Percentiles rank a stretch among this genome's conserved stretches.
Conservation (phyloP, 202 grass and related monocot genomes). For the Carex arenaria region DNA sequence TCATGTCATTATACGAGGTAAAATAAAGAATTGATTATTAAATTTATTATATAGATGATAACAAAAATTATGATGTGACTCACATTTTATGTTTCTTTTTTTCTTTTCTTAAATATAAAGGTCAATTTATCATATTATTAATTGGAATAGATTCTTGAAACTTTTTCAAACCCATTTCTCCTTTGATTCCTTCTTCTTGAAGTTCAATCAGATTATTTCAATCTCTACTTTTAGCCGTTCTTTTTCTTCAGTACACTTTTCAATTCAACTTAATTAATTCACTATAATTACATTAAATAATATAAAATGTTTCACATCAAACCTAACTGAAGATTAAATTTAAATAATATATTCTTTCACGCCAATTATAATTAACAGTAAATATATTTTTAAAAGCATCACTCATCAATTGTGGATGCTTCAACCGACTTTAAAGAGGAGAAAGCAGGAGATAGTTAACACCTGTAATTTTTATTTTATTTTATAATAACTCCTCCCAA, state of each 20-base stretch:
- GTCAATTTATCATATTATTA: not conserved
- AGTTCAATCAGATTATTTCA: not conserved
- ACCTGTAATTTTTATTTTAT: not conserved
- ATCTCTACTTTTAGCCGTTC: not conserved
- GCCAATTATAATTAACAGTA: too few species aligned
- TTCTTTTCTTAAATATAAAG: not conserved
- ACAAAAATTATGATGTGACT: not conserved
- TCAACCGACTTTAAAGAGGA: constrained; percentile 8
- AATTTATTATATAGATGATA: not conserved
- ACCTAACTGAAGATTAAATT: not conserved
- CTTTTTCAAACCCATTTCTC: not conserved
- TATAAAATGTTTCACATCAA: not conserved
- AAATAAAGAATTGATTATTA: not conserved
- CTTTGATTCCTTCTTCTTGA: not conserved
- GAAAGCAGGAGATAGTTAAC: constrained; percentile 19
- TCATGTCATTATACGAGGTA: not conserved
- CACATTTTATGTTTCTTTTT: not conserved
- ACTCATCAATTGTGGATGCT: not conserved
- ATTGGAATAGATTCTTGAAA: not conserved
- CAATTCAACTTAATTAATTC: not conserved
- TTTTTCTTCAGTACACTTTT: not conserved
- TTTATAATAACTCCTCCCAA: not conserved
- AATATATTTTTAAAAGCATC: not conserved
- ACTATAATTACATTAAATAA: not conserved
- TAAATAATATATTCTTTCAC: too few species aligned